Conservation (phyloP, 2,329 filamentous ascomycete genomes). For the Gyromitra esculenta region DNA sequence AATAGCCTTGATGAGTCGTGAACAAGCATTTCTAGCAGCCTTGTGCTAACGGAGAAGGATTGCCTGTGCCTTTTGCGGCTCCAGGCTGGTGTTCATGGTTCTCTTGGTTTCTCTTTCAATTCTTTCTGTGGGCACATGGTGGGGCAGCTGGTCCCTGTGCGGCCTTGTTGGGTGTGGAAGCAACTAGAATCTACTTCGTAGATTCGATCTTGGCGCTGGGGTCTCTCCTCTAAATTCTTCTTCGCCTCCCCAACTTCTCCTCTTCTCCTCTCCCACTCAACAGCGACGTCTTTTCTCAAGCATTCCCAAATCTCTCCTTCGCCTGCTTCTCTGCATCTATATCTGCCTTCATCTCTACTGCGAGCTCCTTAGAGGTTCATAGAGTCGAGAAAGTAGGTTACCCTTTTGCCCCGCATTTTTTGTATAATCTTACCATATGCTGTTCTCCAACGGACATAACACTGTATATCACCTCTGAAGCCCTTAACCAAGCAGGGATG, state of each 20-base stretch:
- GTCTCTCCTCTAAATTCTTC: constrained; percentile 55
- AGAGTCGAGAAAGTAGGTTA: constrained; percentile 48
- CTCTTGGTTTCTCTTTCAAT: constrained; percentile 47
- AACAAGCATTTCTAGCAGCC: constrained; percentile 15
- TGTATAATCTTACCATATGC: constrained; percentile 18
- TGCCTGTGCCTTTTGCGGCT: constrained; percentile 30
- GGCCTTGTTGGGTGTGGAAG: constrained; percentile 53
- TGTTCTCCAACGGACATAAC: background rate
- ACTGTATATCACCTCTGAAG: constrained; percentile 4
- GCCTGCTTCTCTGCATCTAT: constrained; percentile 55
- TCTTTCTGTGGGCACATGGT: constrained; percentile 43
- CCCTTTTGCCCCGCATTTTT: constrained; percentile 45
- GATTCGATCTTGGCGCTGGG: constrained; percentile 54
- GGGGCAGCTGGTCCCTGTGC: constrained; percentile 43
- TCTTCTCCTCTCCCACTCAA: constrained; percentile 49
- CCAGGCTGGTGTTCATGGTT: constrained; percentile 31
- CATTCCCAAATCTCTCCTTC: constrained; percentile 49
- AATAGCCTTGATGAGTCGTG: constrained; percentile 7
- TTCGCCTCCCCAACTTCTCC: constrained; percentile 51
- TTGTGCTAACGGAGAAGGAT: constrained; percentile 10
- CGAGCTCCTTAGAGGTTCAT: constrained; percentile 48
- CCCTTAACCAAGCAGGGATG: background rate
- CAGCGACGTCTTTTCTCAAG: constrained; percentile 42
- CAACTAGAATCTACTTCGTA: constrained; percentile 53
- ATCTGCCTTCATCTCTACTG: constrained; percentile 37